A percentile compares a stretch with the other conserved stretches of the same genome.
phyloP scores from a whole-genome alignment of 225 moss, liverwort and hornwort genomes.

The Sphagnum contortum region DNA sequence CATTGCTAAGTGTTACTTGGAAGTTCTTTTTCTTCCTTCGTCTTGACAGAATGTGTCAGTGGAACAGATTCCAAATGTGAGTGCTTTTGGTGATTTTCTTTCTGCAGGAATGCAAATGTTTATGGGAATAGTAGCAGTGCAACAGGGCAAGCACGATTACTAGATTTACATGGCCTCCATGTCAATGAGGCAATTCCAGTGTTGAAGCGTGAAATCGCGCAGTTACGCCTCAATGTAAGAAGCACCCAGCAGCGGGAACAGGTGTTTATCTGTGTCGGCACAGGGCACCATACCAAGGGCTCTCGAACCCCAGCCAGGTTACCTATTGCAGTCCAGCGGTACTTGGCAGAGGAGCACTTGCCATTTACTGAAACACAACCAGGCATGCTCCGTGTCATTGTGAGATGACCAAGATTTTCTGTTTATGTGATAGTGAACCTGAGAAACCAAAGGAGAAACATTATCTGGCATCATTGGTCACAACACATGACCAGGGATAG shows the following conservation, averaged over 20 bases:
- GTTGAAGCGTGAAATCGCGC: conserved; percentile 53
- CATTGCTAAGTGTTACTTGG: too few relatives aligned
- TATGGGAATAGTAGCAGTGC: conserved; percentile 22
- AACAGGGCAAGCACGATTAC: conserved; percentile 30
- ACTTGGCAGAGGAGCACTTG: conserved; percentile 47
- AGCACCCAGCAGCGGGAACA: conserved; percentile 35
- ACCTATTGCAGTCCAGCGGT: conserved; percentile 55
- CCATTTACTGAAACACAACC: conserved; percentile 42
- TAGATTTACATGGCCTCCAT: conserved; percentile 56
- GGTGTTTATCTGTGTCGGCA: conserved; percentile 49
- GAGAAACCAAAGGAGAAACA: too few relatives aligned
- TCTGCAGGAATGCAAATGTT: conserved; percentile 39
- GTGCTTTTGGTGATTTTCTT: too few relatives aligned
- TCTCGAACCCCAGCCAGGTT: conserved; percentile 46
- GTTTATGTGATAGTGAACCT: too few relatives aligned
- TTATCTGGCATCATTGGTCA: conserved; percentile 4
- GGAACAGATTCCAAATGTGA: too few relatives aligned
- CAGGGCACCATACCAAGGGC: conserved; percentile 64
- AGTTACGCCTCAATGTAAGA: conserved; percentile 21
- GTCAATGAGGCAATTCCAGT: conserved; percentile 55
- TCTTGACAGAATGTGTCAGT: too few relatives aligned
- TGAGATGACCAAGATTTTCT: conserved; percentile 35
- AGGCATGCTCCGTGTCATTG: conserved; percentile 62
- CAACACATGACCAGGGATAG: conserved; percentile 4
- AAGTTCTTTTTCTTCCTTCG: neutral